Evolutionary conservation across 441 rosid genomes (phyloP).

Genomic region (Populus hybrid): DNA sequence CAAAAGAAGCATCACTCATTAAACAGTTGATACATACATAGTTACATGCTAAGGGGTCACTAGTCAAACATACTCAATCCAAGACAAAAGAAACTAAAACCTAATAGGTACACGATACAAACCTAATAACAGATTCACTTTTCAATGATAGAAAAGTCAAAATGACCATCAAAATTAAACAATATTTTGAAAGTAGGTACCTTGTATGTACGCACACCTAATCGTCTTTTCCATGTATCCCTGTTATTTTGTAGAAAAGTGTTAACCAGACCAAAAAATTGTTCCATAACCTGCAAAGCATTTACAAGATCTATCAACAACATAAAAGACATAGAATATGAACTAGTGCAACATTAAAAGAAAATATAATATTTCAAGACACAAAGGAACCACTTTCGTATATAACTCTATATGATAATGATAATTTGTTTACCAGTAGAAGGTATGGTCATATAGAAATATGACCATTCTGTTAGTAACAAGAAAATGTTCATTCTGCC

Average conservation of each 20-base stretch:
- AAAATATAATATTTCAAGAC: not conserved
- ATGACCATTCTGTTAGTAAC: not conserved
- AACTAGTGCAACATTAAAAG: not conserved
- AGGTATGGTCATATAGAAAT: no score
- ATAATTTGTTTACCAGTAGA: not conserved
- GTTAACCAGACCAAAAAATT: constrained; percentile 92
- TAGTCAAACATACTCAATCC: not conserved
- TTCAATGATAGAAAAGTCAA: not conserved
- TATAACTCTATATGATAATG: not conserved
- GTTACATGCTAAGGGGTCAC: not conserved
- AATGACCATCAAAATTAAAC: not conserved
- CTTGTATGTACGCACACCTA: constrained; percentile 93
- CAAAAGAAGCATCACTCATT: not conserved
- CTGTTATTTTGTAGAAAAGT: constrained; percentile 80
- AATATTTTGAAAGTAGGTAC: constrained; percentile 32
- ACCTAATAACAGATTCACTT: not conserved
- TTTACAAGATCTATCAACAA: constrained; percentile 13
- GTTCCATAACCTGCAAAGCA: constrained; percentile 94
- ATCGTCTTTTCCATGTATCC: constrained; percentile 91
- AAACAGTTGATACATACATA: not conserved
- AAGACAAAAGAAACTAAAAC: not conserved
- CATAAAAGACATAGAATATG: not conserved
- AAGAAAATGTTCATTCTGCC: no score
- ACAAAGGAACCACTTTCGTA: not conserved
- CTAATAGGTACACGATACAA: not conserved